phyloP scores from a whole-genome alignment of 139 green algal species.

The Chlamydomonas schloesseri region DNA sequence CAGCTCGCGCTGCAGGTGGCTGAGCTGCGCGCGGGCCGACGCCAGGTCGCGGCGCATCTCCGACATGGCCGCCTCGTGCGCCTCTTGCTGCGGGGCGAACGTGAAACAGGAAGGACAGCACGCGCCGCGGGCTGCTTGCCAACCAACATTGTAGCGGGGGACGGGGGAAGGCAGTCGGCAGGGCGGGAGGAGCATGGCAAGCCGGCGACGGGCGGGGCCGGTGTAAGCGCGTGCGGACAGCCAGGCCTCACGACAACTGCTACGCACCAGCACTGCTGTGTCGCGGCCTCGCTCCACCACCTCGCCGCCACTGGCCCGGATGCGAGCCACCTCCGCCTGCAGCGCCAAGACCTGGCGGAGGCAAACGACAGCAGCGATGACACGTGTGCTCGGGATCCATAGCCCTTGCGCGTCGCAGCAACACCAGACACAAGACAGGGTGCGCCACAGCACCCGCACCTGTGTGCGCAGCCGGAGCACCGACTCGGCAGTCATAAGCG shows the following conservation, averaged over 20 bases:
- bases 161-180: not conserved
- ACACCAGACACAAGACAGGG: too few relatives aligned
- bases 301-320: not conserved
- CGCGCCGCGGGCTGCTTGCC: too few relatives aligned
- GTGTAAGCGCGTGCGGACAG: not conserved
- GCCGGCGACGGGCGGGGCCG: too few relatives aligned
- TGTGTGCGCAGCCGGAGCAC: slow-evolving; percentile 47
- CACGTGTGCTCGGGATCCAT: too few relatives aligned
- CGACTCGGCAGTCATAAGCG: slow-evolving; percentile 14
- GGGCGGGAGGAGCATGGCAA: not conserved
- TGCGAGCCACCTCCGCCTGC: slow-evolving; percentile 27
- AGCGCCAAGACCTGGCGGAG: not conserved
- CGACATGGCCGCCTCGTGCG: not conserved
- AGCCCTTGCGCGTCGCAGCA: too few relatives aligned
- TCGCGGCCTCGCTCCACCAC: slow-evolving; percentile 16
- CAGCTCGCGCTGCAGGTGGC: slow-evolving; percentile 40
- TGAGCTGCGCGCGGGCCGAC: not conserved
- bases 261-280: not conserved
- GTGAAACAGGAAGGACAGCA: too few relatives aligned
- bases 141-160: not conserved
- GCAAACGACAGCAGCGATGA: too few relatives aligned
- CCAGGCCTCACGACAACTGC: too few relatives aligned
- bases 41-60: slow-evolving; percentile 38
- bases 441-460: not conserved
- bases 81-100: not conserved